Conservation (phyloP, 163 green algal genomes). For the Coccomyxa subellipsoidea region DNA sequence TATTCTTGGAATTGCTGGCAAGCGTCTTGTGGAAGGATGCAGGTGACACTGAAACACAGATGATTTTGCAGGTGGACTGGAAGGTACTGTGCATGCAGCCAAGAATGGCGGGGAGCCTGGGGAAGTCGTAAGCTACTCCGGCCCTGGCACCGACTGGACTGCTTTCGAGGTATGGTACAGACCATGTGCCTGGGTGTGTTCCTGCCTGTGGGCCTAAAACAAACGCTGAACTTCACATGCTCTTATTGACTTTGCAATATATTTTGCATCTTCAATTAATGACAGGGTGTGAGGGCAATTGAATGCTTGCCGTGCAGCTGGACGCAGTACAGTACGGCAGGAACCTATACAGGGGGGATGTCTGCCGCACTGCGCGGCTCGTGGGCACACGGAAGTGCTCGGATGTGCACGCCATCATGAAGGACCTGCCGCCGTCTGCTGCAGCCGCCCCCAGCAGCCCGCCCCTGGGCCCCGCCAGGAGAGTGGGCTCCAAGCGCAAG, state of each 20-base stretch:
- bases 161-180: not conserved
- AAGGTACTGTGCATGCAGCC: not conserved
- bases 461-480: not conserved
- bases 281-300: too few relatives aligned
- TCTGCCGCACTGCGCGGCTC: conserved; percentile 42
- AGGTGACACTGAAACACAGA: not conserved
- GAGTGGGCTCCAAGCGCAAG: conserved; percentile 7
- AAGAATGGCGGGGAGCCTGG: not conserved
- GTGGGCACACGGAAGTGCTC: conserved; percentile 31
- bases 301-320: not conserved
- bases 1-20: too few relatives aligned
- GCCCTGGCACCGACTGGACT: not conserved
- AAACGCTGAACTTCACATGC: too few relatives aligned
- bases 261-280: not conserved
- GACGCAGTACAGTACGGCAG: not conserved
- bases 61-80: not conserved
- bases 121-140: not conserved
- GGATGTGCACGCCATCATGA: conserved; percentile 12
- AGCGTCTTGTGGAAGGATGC: too few relatives aligned
- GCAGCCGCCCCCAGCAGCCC: not conserved
- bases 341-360: conserved; percentile 30
- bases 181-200: not conserved
- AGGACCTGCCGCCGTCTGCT: conserved; percentile 9
- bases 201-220: not conserved
- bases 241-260: too few relatives aligned